Conservation (phyloP, 2,329 filamentous ascomycete species). For the Esteya vermicola region DNA sequence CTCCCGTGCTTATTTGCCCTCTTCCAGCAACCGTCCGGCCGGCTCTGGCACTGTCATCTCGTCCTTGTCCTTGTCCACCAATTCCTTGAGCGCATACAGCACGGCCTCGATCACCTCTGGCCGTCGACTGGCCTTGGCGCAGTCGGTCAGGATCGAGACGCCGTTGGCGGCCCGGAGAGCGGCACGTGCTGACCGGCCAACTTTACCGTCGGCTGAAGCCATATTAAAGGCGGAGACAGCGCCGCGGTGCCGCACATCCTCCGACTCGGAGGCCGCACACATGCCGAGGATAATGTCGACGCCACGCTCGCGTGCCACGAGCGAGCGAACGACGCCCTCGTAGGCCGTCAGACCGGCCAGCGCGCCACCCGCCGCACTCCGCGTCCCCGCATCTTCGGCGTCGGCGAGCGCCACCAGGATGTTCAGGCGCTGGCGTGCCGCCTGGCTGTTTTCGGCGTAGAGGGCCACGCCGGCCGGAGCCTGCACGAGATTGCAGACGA, state of each 20-base stretch:
- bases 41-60: too few relatives aligned
- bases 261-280: constrained; percentile 62
- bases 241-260: constrained; percentile 57
- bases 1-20: neutral
- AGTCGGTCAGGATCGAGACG: constrained; percentile 53
- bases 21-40: neutral
- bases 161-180: constrained; percentile 49
- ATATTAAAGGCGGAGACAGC: constrained; percentile 65
- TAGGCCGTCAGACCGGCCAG: constrained; percentile 72
- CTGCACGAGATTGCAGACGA: constrained; percentile 81
- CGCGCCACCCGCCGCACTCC: constrained; percentile 76
- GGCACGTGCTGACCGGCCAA: constrained; percentile 44
- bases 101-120: constrained; percentile 57
- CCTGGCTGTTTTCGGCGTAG: constrained; percentile 48
- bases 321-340: constrained; percentile 56
- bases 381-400: constrained; percentile 64
- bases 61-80: constrained; percentile 33
- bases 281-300: constrained; percentile 67
- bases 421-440: constrained; percentile 53
- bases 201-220: constrained; percentile 49
- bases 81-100: constrained; percentile 56
- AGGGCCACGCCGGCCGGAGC: constrained; percentile 50
- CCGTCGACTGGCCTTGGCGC: constrained; percentile 53
- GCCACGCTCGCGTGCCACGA: constrained; percentile 58
- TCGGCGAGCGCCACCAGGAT: constrained; percentile 80